phyloP scores from a whole-genome alignment of 2,329 filamentous ascomycete species.

The Chaetomium sp. region DNA sequence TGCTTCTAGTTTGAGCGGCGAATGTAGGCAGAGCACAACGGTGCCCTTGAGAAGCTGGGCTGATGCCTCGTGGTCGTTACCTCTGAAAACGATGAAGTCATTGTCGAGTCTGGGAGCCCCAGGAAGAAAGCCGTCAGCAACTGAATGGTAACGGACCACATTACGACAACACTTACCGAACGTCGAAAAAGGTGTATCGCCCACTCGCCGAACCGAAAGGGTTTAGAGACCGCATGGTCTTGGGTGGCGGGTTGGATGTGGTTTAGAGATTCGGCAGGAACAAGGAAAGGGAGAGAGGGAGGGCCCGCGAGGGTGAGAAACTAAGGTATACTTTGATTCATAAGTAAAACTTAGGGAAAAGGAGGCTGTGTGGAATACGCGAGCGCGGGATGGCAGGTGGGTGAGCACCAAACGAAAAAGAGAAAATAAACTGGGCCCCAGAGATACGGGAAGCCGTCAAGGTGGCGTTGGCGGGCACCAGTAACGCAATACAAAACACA shows the following conservation, averaged over 20 bases:
- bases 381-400: slow-evolving; percentile 1
- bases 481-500: too few species aligned
- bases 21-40: slow-evolving; percentile 65
- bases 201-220: slow-evolving; percentile 48
- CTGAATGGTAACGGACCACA: background rate
- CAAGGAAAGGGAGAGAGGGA: background rate
- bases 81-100: slow-evolving; percentile 73
- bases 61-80: slow-evolving; percentile 66
- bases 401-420: background rate
- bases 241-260: background rate
- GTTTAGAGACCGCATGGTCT: slow-evolving; percentile 50
- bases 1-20: slow-evolving; percentile 64
- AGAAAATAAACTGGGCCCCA: slow-evolving; percentile 2
- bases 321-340: slow-evolving; percentile 10
- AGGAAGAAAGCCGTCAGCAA: slow-evolving; percentile 7
- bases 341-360: background rate
- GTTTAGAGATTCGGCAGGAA: background rate
- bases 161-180: slow-evolving; percentile 40
- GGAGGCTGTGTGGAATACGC: background rate
- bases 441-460: slow-evolving; percentile 6
- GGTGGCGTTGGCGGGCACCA: slow-evolving; percentile 6
- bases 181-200: slow-evolving; percentile 50
- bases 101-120: slow-evolving; percentile 56
- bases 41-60: slow-evolving; percentile 69
- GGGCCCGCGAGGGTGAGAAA: slow-evolving; percentile 6